Base-by-base conservation (phyloP, 352 stramenopile species). In the Phytophthora ramorum region DNA sequence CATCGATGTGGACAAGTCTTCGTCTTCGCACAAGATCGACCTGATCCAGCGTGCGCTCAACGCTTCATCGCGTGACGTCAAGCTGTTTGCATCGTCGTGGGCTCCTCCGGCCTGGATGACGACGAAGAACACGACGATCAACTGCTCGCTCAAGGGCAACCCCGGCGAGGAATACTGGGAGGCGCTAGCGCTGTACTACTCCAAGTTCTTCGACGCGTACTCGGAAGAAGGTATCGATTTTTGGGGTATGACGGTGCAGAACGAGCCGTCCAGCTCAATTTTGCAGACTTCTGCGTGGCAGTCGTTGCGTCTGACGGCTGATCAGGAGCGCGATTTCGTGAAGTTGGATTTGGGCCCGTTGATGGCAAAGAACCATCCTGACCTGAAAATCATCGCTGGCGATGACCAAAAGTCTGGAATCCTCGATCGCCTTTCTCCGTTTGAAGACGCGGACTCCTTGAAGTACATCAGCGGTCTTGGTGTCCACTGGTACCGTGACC, bases 101-200 rank as follows among this genome's bases (percentile, higher is more conserved):
- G 85, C 75, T n/a, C 78, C 79, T 7, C 87, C 86, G 9, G 37
- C 64, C 37, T 95, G 85, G 84, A 93, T 94, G 86, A 94, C 90
- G 53, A 68, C 56, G 14, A 53, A 68, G 19, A 82, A 81, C 32
- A 63, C 61, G n/a, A 79, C 64, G 12, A 58, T 78, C 30, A 80
- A 82, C 45, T 78, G 64, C 12, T 24, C 70, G 12, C 56, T 87
- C 26, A 64, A 79, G 17, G 80, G 78, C 22, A 51, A 89, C 12
- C 59, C 72, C 1, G 66, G 77, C 26, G 55, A 30, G 1, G 24
- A 65, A 37, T 85, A 90, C 34, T 79, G 80, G 68, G 26, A 76
- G 35, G 75, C 84, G 7, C 81, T 86, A 40, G 87, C 84, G 20
- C 59, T 85, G 13, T 95, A 92, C 56, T 90, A 93, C 60, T 82